Conservation (phyloP, 2,329 filamentous ascomycete genomes). For the Aspergillus quadrilineatus region DNA sequence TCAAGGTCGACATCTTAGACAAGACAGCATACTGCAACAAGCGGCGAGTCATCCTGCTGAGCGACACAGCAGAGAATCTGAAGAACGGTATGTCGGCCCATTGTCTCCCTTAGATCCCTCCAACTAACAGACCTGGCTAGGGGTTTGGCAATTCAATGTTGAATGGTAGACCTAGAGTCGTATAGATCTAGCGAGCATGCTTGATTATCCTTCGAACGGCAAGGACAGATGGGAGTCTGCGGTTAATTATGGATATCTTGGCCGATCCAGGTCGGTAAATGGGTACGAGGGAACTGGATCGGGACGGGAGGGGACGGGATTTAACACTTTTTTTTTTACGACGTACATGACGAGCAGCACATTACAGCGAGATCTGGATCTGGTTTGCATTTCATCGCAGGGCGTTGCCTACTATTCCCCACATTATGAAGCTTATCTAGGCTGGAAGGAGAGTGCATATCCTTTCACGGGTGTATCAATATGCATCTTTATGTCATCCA, state of each 20-base stretch:
- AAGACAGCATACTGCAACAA: slow-evolving; percentile 98
- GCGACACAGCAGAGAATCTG: slow-evolving; percentile 89
- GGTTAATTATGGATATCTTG: neutral
- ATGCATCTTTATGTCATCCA: slow-evolving; percentile 1
- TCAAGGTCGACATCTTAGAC: slow-evolving; percentile 98
- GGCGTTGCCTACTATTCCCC: slow-evolving; percentile 8
- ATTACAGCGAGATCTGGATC: slow-evolving; percentile 23
- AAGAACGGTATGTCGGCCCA: slow-evolving; percentile 67
- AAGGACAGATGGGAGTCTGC: neutral
- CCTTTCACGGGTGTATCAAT: slow-evolving; percentile 13
- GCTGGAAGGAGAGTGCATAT: neutral
- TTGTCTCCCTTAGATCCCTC: neutral
- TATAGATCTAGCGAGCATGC: slow-evolving; percentile 21
- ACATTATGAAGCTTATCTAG: slow-evolving; percentile 2
- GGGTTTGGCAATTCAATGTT: slow-evolving; percentile 49
- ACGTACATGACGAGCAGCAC: slow-evolving; percentile 23
- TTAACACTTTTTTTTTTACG: slow-evolving; percentile 19
- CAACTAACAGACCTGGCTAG: slow-evolving; percentile 23
- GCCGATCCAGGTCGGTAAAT: neutral
- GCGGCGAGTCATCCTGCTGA: slow-evolving; percentile 81
- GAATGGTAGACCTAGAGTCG: slow-evolving; percentile 35
- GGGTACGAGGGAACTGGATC: neutral
- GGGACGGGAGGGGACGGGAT: neutral
- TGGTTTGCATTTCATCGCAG: slow-evolving; percentile 17
- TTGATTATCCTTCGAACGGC: neutral